Base-by-base conservation (phyloP, 2,329 filamentous ascomycete species). In the Trichophyton schoenleinii region DNA sequence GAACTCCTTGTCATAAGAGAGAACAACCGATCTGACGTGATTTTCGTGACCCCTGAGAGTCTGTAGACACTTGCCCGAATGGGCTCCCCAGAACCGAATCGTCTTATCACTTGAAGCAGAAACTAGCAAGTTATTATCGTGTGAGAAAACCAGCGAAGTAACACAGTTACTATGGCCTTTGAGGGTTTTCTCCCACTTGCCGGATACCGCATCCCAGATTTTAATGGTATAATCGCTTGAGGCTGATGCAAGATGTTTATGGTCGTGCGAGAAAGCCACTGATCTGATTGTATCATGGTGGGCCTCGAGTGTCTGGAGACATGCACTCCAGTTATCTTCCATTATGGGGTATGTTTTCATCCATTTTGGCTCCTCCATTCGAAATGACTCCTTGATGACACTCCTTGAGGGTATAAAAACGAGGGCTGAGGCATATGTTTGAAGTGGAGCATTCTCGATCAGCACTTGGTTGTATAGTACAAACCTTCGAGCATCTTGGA, bases 221-320 rank as follows among this genome's bases (percentile, higher is more conserved):
- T 25, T 15, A 34, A 60, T 34, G 4, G 48, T 42, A n/a, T 7
- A 8, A 44, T 60, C 59, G 15, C 3, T 5, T 25, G 59, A 60
- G 6, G 20, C 48, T 13, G 59, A 60, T 13, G n/a, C 31, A 15
- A 60, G 22, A 22, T n/a, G 11, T 9, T n/a, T 15, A 25, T n/a
- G 7, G 18, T 60, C 25, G n/a, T 25, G 44, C 0, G 59, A 60
- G 31, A 53, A 57, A n/a, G 20, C 48, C 11, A 60, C 22, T 1
- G 34, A 25, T 34, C 18, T 9, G 15, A 58, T 36, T 18, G 34
- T 9, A n/a, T 18, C 20, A 44, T 22, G 15, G 9, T 48, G 58
- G 41, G 20, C 52, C 18, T 61, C 20, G 13, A 61, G 25, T 15
- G 38, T 34, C 53, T 58, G 52, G n/a, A 61, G 36, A 34, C 60